These are phyloP conservation scores for Trametes hirsuta DNA, from an alignment of 1,284 basidiomycete species.

Conservation along the genomic window DNA sequence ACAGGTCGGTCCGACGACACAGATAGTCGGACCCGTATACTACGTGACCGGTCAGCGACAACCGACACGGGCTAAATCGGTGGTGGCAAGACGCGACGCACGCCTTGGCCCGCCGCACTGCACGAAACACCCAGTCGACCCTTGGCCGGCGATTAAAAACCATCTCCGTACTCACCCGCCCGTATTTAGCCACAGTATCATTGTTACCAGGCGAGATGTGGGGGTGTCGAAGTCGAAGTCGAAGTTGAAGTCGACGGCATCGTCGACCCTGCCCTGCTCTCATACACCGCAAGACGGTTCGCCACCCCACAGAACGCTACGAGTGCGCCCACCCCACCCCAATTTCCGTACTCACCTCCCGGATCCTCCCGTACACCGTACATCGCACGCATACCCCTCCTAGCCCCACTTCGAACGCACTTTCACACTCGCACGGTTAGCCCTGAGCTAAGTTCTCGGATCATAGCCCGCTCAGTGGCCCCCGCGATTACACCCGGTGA, in stretches of 20 bases:
- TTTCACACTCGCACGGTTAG: too few relatives aligned
- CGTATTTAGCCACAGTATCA: conserved; percentile 5
- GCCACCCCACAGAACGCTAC: conserved; percentile 11
- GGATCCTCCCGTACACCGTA: too few relatives aligned
- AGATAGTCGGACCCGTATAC: too few relatives aligned
- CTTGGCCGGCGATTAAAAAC: too few relatives aligned
- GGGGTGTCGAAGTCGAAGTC: neutral
- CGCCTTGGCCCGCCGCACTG: conserved; percentile 10
- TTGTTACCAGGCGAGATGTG: neutral
- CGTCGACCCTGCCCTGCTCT: conserved; percentile 2
- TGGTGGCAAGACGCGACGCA: neutral
- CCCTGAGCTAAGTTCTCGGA: neutral
- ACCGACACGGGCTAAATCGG: too few relatives aligned
- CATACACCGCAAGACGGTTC: conserved; percentile 12
- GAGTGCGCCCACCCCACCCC: too few relatives aligned
- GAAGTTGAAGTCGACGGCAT: conserved; percentile 1
- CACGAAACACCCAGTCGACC: too few relatives aligned
- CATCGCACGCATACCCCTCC: too few relatives aligned
- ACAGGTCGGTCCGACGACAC: too few relatives aligned
- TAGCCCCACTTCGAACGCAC: too few relatives aligned
- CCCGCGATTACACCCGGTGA: neutral
- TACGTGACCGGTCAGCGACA: too few relatives aligned
- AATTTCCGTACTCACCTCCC: too few relatives aligned
- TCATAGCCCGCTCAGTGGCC: neutral
- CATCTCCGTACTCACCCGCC: neutral